These are phyloP conservation scores for Erysimum cheiri DNA, from an alignment of 441 rosid species.

Conservation along the genomic window DNA sequence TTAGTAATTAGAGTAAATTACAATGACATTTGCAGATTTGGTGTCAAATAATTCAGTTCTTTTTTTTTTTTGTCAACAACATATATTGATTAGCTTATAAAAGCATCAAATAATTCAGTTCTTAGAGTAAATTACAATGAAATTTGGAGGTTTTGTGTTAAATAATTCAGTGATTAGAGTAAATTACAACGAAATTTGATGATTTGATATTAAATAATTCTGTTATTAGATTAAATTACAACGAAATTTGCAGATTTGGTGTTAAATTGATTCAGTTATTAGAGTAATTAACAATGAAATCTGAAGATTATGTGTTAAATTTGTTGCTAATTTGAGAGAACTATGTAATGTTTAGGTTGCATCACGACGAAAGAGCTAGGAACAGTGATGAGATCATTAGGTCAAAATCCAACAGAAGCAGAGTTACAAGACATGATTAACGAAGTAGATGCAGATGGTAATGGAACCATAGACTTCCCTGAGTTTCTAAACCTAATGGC, in stretches of 20 bases:
- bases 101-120: too few relatives aligned
- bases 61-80: too few relatives aligned
- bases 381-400: constrained; percentile 55
- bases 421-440: constrained; percentile 57
- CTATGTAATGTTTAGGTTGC: constrained; percentile 39
- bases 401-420: constrained; percentile 58
- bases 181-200: not conserved
- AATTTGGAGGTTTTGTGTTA: not conserved
- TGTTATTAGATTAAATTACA: not conserved
- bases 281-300: not conserved
- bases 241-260: not conserved
- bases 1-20: too few relatives aligned
- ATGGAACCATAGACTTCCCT: constrained; percentile 54
- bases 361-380: constrained; percentile 58
- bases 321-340: not conserved
- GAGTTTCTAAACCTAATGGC: constrained; percentile 59
- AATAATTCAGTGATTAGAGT: not conserved
- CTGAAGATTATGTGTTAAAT: not conserved
- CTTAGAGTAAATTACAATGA: not conserved
- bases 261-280: not conserved
- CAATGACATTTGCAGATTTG: too few relatives aligned
- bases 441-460: constrained; percentile 56
- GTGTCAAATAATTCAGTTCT: too few relatives aligned
- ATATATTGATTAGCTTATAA: too few relatives aligned
- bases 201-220: not conserved